Evolutionary conservation across 345 rosid genomes (phyloP).

Genomic region (Eucalyptus polyanthemos): DNA sequence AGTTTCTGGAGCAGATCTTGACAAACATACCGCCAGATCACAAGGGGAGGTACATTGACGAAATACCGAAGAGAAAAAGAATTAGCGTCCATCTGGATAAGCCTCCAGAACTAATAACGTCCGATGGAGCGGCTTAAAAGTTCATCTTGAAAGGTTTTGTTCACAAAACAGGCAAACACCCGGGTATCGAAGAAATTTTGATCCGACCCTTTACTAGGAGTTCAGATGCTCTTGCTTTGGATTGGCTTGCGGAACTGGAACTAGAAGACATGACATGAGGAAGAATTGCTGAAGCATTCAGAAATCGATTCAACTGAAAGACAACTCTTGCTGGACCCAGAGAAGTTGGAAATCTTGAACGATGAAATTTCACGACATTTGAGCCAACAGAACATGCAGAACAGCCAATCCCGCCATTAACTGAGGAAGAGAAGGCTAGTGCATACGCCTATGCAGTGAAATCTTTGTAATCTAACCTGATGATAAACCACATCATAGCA

Average conservation of each 20-base stretch:
- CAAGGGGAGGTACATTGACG: background rate
- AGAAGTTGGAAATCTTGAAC: background rate
- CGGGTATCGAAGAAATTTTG: background rate
- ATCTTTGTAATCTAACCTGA: background rate
- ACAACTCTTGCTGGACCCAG: background rate
- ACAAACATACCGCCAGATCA: background rate
- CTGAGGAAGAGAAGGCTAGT: background rate
- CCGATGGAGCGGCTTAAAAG: background rate
- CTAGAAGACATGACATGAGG: background rate
- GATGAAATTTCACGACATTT: background rate
- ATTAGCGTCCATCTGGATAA: background rate
- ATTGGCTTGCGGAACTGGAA: background rate
- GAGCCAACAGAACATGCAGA: background rate
- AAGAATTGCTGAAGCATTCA: background rate
- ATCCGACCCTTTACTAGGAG: background rate
- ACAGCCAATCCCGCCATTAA: background rate
- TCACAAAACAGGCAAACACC: background rate
- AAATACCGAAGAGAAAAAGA: background rate
- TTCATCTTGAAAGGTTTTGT: background rate
- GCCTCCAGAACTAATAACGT: background rate
- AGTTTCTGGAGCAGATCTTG: background rate
- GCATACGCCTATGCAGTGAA: background rate
- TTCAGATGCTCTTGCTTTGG: background rate
- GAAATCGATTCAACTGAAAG: background rate
- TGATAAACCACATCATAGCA: background rate